These are phyloP conservation scores for Plectosphaerella cucumerina DNA, from an alignment of 2,329 filamentous ascomycete species.

Conservation along the genomic window DNA sequence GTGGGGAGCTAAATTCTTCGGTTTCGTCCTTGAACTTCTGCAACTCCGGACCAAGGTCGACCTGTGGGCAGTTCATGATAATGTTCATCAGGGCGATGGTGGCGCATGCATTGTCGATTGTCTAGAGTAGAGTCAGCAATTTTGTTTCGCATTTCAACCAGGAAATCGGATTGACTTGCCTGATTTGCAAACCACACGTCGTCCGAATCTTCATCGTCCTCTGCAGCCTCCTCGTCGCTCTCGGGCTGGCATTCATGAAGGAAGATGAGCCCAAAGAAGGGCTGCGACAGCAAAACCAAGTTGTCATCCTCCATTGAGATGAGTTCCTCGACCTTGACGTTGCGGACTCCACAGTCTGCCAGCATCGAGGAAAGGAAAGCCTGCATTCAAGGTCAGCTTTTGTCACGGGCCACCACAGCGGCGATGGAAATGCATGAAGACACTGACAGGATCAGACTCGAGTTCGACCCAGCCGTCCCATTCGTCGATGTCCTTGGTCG, in stretches of 20 bases:
- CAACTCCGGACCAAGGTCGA: slow-evolving; percentile 68
- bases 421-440: neutral
- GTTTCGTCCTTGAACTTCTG: slow-evolving; percentile 71
- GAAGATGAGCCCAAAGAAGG: slow-evolving; percentile 83
- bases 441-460: slow-evolving; percentile 78
- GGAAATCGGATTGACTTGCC: slow-evolving; percentile 35
- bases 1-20: slow-evolving; percentile 59
- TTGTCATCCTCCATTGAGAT: slow-evolving; percentile 65
- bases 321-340: slow-evolving; percentile 73
- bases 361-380: slow-evolving; percentile 85
- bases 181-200: slow-evolving; percentile 94
- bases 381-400: slow-evolving; percentile 32
- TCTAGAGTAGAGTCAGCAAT: slow-evolving; percentile 40
- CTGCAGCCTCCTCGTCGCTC: slow-evolving; percentile 45
- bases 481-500: slow-evolving; percentile 46
- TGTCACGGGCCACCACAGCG: neutral
- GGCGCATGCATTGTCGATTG: slow-evolving; percentile 79
- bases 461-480: slow-evolving; percentile 80
- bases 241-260: slow-evolving; percentile 66
- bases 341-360: slow-evolving; percentile 68
- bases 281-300: slow-evolving; percentile 64
- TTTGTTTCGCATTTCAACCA: neutral
- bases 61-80: slow-evolving; percentile 71
- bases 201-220: slow-evolving; percentile 48
- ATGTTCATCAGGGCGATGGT: slow-evolving; percentile 93